phyloP scores from a whole-genome alignment of 768 basidiomycete species.

The Fomitopsis pulvina region DNA sequence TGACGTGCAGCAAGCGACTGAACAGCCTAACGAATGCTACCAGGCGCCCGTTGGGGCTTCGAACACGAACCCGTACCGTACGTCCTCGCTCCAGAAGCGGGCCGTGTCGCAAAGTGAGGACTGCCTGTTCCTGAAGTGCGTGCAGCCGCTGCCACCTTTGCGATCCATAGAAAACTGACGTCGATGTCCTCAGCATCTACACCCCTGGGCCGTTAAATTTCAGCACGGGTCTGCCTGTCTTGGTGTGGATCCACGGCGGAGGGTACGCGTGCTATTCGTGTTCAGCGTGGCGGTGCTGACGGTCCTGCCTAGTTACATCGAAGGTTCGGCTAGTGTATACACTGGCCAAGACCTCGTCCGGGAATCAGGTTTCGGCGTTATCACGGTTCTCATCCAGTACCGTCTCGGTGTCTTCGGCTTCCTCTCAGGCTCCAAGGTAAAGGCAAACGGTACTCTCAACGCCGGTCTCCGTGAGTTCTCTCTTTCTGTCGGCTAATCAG shows the following conservation, averaged over 20 bases:
- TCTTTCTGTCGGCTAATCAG: neutral
- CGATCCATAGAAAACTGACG: neutral
- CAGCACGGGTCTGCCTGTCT: neutral
- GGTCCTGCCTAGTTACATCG: neutral
- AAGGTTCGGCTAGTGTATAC: neutral
- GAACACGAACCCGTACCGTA: neutral
- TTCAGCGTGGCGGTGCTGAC: too few species aligned
- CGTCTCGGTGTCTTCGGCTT: slow-evolving; percentile 1
- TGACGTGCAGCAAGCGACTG: neutral
- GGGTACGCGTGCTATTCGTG: neutral
- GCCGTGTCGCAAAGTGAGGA: neutral
- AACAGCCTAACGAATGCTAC: neutral
- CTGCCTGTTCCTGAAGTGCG: neutral
- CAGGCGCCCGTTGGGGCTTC: neutral
- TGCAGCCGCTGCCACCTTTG: neutral
- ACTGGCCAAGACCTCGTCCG: neutral
- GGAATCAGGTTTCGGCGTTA: neutral
- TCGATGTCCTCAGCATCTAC: neutral
- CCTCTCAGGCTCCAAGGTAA: neutral
- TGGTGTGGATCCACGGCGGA: neutral
- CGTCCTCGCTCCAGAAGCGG: neutral
- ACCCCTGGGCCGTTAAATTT: neutral
- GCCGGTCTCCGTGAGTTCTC: neutral
- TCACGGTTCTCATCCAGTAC: neutral
- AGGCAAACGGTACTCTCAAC: neutral